Base-by-base conservation (phyloP, 2,329 filamentous ascomycete genomes). In the Huntiella omanensis region DNA sequence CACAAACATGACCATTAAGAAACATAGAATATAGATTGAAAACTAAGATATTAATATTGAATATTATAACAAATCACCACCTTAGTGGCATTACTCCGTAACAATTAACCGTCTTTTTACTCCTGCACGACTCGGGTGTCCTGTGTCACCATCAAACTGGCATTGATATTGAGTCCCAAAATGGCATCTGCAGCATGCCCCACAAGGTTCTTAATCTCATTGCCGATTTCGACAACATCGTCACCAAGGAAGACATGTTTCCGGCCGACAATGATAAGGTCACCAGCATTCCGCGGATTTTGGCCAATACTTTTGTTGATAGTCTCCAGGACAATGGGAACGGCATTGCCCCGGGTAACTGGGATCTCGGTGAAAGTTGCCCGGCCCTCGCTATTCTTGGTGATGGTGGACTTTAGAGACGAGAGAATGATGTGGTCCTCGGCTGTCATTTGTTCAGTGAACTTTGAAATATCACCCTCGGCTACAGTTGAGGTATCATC, bases 211-310 rank as follows among this genome's bases (percentile, higher is more conserved):
- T 47, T 49, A 15, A 50, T 33, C 8, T 50, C 48, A 16, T 50
- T 46, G 10, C 45, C 40, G 3, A 49, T 34, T 15, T 49, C 48
- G 3, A 33, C 32, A 16, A 43, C 36, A 11, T 36, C 28, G 33
- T 49, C 48, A 5, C 37, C 44, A 10, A 49, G 32, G 33, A 46
- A 40, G 1, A 37, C 32, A n/a, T 49, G 48, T 4, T 28, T 43
- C 4, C 48, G 48, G 1, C 48, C 48, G 6, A 49, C 44, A 11
- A 49, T 37, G 2, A 49, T 36, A 16, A 49, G 22, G 22, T 49
- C 48, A 2, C 48, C 48, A 11, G 48, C 48, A 33, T 49, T 49
- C 4, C 40, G 44, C n/a, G 48, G 48, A 17, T 44, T 50, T 37
- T 45, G 44, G 2, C 48, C 41, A 6, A 50, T 37, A n/a, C 28